Evolutionary conservation across 495 filamentous ascomycete genomes (phyloP).

Genomic region (Neurospora sp.): DNA sequence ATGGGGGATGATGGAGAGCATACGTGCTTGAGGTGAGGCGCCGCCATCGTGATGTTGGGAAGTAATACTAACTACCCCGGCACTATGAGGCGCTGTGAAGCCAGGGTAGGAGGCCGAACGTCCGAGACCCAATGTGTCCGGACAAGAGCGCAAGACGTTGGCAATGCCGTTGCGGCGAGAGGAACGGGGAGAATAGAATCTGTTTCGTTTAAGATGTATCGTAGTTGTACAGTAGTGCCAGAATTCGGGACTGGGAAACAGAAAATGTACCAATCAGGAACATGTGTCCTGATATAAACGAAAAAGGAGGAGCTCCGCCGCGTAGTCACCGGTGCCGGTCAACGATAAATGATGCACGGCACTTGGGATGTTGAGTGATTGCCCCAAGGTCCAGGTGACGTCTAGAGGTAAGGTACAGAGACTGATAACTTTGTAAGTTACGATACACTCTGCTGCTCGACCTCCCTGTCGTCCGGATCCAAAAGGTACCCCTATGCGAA

Average conservation of each 20-base stretch:
- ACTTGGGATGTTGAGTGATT: not conserved
- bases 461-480: not conserved
- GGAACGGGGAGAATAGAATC: not conserved
- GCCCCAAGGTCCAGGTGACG: not conserved
- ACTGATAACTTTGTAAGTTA: not conserved
- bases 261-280: not conserved
- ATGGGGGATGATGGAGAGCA: constrained; percentile 1
- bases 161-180: not conserved
- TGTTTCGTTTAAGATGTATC: not conserved
- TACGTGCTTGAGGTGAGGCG: constrained; percentile 23
- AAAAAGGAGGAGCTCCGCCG: not conserved
- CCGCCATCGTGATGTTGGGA: constrained; percentile 15
- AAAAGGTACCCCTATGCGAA: not conserved
- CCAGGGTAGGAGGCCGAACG: not conserved
- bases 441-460: not conserved
- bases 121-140: not conserved
- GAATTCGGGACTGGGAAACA: not conserved
- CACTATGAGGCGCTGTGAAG: not conserved
- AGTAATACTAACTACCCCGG: not conserved
- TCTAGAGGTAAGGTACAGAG: not conserved
- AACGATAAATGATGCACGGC: not conserved
- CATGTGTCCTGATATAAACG: not conserved
- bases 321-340: not conserved
- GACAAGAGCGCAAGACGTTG: not conserved
- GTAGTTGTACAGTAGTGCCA: not conserved